Percentiles rank a stretch among this genome's conserved stretches.
phyloP scores from a whole-genome alignment of 2,329 filamentous ascomycete genomes.

The Davidsoniella australis region DNA sequence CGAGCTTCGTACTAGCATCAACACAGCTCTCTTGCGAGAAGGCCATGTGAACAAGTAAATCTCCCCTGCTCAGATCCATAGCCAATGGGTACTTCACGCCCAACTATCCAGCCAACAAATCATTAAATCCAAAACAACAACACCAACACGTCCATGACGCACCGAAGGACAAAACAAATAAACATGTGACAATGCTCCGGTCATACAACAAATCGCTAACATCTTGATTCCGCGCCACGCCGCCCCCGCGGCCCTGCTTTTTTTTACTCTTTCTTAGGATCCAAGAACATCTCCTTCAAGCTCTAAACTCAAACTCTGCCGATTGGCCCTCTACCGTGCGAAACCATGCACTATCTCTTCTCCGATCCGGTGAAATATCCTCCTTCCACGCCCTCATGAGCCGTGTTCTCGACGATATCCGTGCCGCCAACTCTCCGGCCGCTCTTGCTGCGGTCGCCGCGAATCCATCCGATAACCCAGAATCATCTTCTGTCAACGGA shows the following conservation, averaged over 20 bases:
- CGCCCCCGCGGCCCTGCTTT: neutral
- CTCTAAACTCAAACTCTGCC: slow-evolving; percentile 38
- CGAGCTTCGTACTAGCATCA: slow-evolving; percentile 46
- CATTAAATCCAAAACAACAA: too few species aligned
- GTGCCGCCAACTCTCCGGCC: slow-evolving; percentile 26
- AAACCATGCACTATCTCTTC: slow-evolving; percentile 39
- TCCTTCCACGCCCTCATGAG: slow-evolving; percentile 44
- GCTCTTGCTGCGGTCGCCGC: neutral
- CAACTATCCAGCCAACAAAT: too few species aligned
- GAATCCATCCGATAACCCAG: slow-evolving; percentile 14
- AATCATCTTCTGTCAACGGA: slow-evolving; percentile 15
- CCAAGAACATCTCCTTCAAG: slow-evolving; percentile 45
- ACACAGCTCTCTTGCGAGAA: slow-evolving; percentile 37
- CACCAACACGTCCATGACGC: too few species aligned
- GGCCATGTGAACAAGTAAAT: slow-evolving; percentile 42
- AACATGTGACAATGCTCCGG: too few species aligned
- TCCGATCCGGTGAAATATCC: slow-evolving; percentile 40
- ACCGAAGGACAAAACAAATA: too few species aligned
- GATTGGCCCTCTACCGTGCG: slow-evolving; percentile 49
- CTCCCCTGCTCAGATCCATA: slow-evolving; percentile 4
- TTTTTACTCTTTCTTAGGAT: slow-evolving; percentile 27
- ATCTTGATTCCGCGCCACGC: too few species aligned
- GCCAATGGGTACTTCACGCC: neutral
- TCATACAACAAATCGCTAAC: too few species aligned
- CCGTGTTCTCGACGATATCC: slow-evolving; percentile 45